Evolutionary conservation across 371 early-diverging fungal genomes (phyloP), one percentile per base, ranked within the genome.

Genomic region (Actinomortierella wolfii): DNA sequence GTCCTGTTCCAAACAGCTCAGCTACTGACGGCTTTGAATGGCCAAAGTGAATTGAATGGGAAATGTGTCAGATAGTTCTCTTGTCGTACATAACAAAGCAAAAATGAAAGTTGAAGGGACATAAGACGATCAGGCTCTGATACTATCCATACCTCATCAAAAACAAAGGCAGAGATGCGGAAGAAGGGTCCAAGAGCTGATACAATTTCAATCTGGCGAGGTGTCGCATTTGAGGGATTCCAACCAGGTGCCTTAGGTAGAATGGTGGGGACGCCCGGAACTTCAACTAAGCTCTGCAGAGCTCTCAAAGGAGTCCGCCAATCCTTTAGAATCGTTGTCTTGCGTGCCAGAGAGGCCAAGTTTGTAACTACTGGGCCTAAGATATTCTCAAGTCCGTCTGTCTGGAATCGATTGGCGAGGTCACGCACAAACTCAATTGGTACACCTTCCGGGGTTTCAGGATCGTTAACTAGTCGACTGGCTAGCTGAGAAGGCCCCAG

Each of bases 161-260:
- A 76, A 15, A 86, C 84, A 48, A 87, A 90, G 17, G 78, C 84
- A 15, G 90, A 81, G 0, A 88, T 60, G 24, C 79, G 69, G 53
- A 93, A 83, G 51, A 90, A 89, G 5, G 92, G 93, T 0, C 95
- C 95, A 2, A 94, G 71, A 23, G 93, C 63, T 21, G 92, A 84
- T 4, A 83, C 56, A 5, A 86, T 56, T 59, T 93, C 93, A 18
- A 93, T 78, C 21, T 79, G 82, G 3, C 80, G 68, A 0, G 92
- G 86, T 0, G 79, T 78, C 1, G 79, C 69, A 50, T 81, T 62
- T 0, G 62, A 51, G 2, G 93, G 92, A 60, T 86, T 79, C 79
- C 77, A 96, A 71, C 73, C 90, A 61, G 55, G 80, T 43, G 77
- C 82, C 47, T 64, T 78, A 29, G 86, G 64, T n/a, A 88, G 54